Evolutionary conservation across 305 asterid genomes (phyloP).

Genomic region (Caryopteris hybrid): DNA sequence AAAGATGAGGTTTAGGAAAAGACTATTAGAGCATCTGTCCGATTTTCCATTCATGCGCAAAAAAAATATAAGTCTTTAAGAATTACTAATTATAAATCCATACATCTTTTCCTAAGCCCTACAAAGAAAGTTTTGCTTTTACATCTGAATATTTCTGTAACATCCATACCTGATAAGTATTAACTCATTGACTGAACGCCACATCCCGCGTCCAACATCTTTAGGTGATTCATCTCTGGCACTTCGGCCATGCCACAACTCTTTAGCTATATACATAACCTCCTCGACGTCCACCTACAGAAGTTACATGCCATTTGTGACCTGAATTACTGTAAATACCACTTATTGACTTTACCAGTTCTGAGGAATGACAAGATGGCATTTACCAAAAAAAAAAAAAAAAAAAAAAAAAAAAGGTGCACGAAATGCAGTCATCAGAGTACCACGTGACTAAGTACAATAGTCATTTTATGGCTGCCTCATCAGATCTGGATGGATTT

Average conservation of each 20-base stretch:
- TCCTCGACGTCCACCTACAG: constrained; percentile 89
- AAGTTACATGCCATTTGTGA: constrained; percentile 8
- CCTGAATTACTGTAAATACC: too few relatives aligned
- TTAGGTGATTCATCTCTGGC: constrained; percentile 73
- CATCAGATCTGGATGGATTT: too few relatives aligned
- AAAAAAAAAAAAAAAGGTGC: too few relatives aligned
- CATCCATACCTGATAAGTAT: constrained; percentile 74
- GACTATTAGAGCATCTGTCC: too few relatives aligned
- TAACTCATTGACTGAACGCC: constrained; percentile 90
- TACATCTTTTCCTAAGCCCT: background rate
- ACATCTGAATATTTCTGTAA: background rate
- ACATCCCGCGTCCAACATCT: constrained; percentile 95
- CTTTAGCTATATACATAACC: constrained; percentile 80
- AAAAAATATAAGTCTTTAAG: too few relatives aligned
- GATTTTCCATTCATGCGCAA: too few relatives aligned
- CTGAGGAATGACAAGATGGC: background rate
- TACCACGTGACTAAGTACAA: background rate
- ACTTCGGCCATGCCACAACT: constrained; percentile 96
- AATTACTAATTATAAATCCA: background rate
- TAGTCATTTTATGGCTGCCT: too few relatives aligned
- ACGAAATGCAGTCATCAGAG: background rate
- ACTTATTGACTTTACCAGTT: background rate
- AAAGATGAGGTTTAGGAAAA: too few relatives aligned
- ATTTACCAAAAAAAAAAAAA: background rate
- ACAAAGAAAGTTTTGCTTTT: background rate